Evolutionary conservation across 768 basidiomycete species (phyloP), one percentile per base, ranked within the genome.

Genomic region (Hysterangium stoloniferum): DNA sequence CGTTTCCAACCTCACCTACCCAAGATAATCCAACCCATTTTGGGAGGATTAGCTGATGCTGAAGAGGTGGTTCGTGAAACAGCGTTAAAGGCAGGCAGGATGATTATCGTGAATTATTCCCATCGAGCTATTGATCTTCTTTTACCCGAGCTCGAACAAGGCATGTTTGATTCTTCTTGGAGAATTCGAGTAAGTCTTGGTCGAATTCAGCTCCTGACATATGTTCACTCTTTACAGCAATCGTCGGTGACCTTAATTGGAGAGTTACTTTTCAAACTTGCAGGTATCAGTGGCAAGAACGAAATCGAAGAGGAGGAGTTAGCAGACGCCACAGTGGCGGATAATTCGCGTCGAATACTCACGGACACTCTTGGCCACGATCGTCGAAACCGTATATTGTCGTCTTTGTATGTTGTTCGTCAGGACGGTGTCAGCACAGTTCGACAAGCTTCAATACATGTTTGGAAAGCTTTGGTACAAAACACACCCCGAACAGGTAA

Each of bases 401-500:
- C 92, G 6, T 86, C 86, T 1, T 67, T 99, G 47, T 99, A 94
- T 65, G 74, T 98, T 56, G 88, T 93, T 47, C 82, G 94, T 40
- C 95, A 98, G 64, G 96, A 98, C 65, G 76, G 87, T 11, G 89
- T 96, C 57, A 82, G 79, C 35, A 77, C 83, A 38, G 94, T 98
- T 32, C 82, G 95, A 34, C 88, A 91, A 62, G 81, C 91, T 2
- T 88, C 94, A 0, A 79, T 95, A 38, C 91, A 91, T 52, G 96
- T 98, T 56, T 99, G 96, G 96, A 98, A 98, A 68, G 95, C 92
- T 4, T 73, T 98, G 55, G 94, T 99, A 8, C 80, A 91, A 64
- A 98, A 95, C 59, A 95, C 92, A 0, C 93, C 91, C 4, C 75
- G 85, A 38, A 95, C 92, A 56, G 84, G 91, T 91, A 62, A 51